Conservation (phyloP, 2,329 filamentous ascomycete genomes). For the Hymenotorrendiella dingleyae region DNA sequence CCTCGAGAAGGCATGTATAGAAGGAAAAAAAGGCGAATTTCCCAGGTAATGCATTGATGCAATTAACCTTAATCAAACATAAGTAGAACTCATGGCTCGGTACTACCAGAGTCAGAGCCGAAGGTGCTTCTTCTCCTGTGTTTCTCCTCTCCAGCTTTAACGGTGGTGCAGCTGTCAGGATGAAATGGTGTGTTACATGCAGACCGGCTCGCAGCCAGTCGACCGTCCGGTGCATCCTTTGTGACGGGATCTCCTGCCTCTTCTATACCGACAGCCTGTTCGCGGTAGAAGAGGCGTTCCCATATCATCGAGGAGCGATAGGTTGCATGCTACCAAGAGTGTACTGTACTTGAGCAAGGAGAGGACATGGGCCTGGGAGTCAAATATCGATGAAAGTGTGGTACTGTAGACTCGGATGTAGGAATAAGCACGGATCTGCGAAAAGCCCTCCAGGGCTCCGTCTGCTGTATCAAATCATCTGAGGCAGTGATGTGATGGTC, state of each 20-base stretch:
- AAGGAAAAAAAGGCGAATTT: background rate
- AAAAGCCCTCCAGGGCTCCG: too few species aligned
- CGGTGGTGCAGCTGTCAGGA: constrained; percentile 5
- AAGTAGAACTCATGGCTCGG: background rate
- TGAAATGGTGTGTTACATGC: constrained; percentile 4
- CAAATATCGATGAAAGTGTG: too few species aligned
- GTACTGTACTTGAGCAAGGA: background rate
- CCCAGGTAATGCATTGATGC: background rate
- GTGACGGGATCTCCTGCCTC: background rate
- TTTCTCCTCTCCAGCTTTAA: background rate
- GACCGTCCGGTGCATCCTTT: constrained; percentile 1
- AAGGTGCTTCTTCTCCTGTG: background rate
- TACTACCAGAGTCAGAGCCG: background rate
- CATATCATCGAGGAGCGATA: background rate
- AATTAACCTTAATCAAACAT: too few species aligned
- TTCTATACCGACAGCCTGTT: constrained; percentile 8
- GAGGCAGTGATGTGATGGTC: too few species aligned
- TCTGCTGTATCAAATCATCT: too few species aligned
- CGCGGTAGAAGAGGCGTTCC: background rate
- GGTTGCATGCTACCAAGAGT: background rate
- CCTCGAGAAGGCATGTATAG: background rate
- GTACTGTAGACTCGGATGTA: too few species aligned
- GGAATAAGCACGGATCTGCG: too few species aligned
- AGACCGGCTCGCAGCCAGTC: too few species aligned
- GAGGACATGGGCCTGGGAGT: background rate